These are phyloP conservation scores for Capsicum chinense DNA, from an alignment of 257 asterid species.

Conservation along the genomic window DNA sequence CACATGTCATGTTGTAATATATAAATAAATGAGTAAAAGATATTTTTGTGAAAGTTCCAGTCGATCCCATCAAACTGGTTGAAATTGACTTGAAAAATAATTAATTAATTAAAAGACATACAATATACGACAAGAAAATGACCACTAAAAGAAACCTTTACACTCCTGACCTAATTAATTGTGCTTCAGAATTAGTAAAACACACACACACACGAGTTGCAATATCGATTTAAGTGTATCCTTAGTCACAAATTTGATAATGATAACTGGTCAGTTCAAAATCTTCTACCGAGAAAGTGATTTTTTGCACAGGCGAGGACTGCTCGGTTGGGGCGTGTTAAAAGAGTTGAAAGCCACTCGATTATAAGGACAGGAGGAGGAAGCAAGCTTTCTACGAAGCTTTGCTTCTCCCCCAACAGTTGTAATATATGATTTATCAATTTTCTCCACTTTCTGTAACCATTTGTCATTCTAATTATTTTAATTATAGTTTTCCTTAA, in stretches of 20 bases:
- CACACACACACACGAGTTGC: not conserved
- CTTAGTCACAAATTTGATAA: not conserved
- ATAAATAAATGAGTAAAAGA: not conserved
- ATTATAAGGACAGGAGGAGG: no score
- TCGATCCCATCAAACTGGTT: constrained; percentile 18
- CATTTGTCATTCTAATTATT: no score
- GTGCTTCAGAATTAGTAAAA: not conserved
- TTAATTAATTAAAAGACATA: not conserved
- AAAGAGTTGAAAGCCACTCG: no score
- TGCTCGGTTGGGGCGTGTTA: no score
- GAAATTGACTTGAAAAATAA: not conserved
- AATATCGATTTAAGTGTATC: not conserved
- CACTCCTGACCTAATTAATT: constrained; percentile 19
- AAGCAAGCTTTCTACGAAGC: no score
- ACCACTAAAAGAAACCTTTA: not conserved
- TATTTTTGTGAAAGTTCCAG: constrained; percentile 19
- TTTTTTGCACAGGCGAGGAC: no score
- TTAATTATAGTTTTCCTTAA: rapidly evolving
- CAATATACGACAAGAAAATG: not conserved
- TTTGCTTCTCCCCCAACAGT: no score
- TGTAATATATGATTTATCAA: no score
- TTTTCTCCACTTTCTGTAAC: no score
- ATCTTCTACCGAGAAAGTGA: no score
- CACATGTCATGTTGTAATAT: not conserved
- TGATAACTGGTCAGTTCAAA: not conserved